A percentile compares a stretch with the other conserved stretches of the same genome.
Conservation (phyloP, 1,139 yeast genomes). For the Suzukiozyma palmioleophila region DNA sequence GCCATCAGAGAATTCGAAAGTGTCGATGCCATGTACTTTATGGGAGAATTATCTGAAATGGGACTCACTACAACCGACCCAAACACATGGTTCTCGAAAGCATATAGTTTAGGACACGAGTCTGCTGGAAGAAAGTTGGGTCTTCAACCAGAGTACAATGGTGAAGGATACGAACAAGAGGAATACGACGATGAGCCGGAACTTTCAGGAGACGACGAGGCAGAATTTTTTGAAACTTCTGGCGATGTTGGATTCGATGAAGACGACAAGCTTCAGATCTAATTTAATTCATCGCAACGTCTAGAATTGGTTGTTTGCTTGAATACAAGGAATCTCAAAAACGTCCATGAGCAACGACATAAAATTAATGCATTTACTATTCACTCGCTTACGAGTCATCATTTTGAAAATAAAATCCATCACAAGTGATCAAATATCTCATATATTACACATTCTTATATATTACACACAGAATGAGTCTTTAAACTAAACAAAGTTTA, state of each 20-base stretch:
- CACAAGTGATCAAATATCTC: too few relatives aligned
- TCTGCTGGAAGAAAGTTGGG: slow-evolving; percentile 16
- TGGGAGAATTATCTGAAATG: slow-evolving; percentile 76
- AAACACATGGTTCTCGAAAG: slow-evolving; percentile 19
- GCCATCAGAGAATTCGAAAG: slow-evolving; percentile 72
- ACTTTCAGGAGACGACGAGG: slow-evolving; percentile 1
- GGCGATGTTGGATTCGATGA: not conserved
- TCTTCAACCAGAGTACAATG: slow-evolving; percentile 2
- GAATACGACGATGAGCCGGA: slow-evolving; percentile 1
- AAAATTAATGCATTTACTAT: too few relatives aligned
- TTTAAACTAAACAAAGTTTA: too few relatives aligned
- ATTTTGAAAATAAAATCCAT: too few relatives aligned
- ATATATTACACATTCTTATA: too few relatives aligned
- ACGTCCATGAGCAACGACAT: too few relatives aligned
- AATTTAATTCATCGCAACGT: too few relatives aligned
- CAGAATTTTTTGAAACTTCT: not conserved
- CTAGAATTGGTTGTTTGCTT: too few relatives aligned
- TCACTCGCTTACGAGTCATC: too few relatives aligned
- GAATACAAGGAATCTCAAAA: too few relatives aligned
- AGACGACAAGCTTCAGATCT: not conserved
- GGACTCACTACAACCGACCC: slow-evolving; percentile 63
- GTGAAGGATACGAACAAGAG: slow-evolving; percentile 2
- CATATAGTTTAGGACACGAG: slow-evolving; percentile 20
- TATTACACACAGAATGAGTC: too few relatives aligned
- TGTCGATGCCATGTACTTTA: slow-evolving; percentile 77